A percentile compares a stretch with the other conserved stretches of the same genome.
phyloP scores from a whole-genome alignment of 1,284 basidiomycete species.

The Cryptococcus sp. region DNA sequence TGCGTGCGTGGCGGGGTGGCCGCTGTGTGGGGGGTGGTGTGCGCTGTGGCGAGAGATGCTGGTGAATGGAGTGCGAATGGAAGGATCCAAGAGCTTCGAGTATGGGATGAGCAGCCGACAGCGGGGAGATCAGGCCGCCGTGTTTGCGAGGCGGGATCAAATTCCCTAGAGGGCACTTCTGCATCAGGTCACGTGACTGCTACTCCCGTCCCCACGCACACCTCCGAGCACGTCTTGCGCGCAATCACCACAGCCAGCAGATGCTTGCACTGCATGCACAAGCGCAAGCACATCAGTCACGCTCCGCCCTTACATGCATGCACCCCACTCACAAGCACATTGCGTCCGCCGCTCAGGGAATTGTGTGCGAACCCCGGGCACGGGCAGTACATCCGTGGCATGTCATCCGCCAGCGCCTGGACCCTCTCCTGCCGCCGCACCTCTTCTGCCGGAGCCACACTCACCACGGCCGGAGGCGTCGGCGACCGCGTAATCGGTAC shows the following conservation, averaged over 20 bases:
- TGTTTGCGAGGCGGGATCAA: neutral
- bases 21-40: too few relatives aligned
- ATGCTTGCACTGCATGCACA: constrained; percentile 40
- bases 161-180: too few relatives aligned
- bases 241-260: constrained; percentile 39
- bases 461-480: too few relatives aligned
- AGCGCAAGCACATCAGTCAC: neutral
- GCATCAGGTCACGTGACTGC: too few relatives aligned
- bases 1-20: too few relatives aligned
- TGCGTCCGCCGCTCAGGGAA: constrained; percentile 30
- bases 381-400: constrained; percentile 40
- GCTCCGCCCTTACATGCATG: neutral
- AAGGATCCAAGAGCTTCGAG: neutral
- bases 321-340: constrained; percentile 29
- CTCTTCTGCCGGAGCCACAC: constrained; percentile 3
- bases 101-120: too few relatives aligned
- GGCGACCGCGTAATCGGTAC: too few relatives aligned
- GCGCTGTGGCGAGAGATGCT: neutral
- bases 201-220: constrained; percentile 8
- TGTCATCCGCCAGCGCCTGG: constrained; percentile 1
- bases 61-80: neutral
- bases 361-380: constrained; percentile 44
- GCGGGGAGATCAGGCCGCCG: too few relatives aligned
- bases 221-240: constrained; percentile 24
- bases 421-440: constrained; percentile 4